Evolutionary conservation across 139 green algal genomes (phyloP).

Genomic region (Limnomonas spitsbergensis): DNA sequence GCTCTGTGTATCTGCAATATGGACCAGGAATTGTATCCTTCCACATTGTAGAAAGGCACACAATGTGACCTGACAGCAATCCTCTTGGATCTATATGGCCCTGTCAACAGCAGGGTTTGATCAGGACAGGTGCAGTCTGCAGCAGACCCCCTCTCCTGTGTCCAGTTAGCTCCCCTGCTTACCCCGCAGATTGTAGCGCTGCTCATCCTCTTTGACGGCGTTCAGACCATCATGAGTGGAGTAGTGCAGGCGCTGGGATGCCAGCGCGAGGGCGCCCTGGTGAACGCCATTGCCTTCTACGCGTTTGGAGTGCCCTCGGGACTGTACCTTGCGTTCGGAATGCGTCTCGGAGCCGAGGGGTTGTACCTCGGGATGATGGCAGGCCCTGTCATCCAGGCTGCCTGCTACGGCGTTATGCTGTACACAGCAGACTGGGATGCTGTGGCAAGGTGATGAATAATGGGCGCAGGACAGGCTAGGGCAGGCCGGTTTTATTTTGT

Average conservation of each 20-base stretch:
- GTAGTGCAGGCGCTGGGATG: constrained; percentile 2
- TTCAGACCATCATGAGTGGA: constrained; percentile 16
- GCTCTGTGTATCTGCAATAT: too few species aligned
- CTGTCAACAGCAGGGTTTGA: too few species aligned
- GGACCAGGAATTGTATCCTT: too few species aligned
- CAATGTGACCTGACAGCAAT: too few species aligned
- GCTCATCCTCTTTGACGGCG: constrained; percentile 17
- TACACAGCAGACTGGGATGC: constrained; percentile 22
- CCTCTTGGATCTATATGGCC: too few species aligned
- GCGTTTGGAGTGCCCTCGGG: background rate
- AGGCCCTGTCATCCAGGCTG: constrained; percentile 25
- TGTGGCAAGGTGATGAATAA: background rate
- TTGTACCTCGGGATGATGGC: constrained; percentile 35
- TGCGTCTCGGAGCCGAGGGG: constrained; percentile 24
- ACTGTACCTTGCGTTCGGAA: background rate
- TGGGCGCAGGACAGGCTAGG: background rate
- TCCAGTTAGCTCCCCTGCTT: too few species aligned
- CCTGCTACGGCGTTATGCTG: constrained; percentile 23
- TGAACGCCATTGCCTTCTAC: constrained; percentile 8
- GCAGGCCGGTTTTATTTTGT: too few species aligned
- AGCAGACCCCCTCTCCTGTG: too few species aligned
- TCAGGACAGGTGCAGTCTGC: too few species aligned
- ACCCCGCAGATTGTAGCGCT: constrained; percentile 6
- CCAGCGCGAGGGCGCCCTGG: background rate
- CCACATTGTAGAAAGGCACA: too few species aligned